Base-by-base conservation (phyloP, 768 basidiomycete species). In the Thelephora ganbajun region DNA sequence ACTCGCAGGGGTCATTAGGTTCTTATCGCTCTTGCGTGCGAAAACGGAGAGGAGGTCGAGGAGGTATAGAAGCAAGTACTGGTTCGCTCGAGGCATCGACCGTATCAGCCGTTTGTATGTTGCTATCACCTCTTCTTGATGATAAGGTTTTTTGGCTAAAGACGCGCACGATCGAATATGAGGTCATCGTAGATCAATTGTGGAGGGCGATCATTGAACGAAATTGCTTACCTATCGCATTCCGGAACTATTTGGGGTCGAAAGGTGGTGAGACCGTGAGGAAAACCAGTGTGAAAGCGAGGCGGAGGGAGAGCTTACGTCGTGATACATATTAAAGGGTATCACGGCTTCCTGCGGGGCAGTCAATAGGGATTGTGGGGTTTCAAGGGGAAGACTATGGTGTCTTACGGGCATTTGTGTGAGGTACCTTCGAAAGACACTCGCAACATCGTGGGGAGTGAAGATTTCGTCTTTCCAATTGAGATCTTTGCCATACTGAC, bases 371-470 rank as follows among this genome's bases (percentile, higher is more conserved):
- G 33, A 37, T 54, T 52, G 18, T 22, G 49, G 47, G 43, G 23
- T 18, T 19, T 19, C 33, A 33, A 48, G 46, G 50, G 16, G 77
- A 30, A 4, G 4, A 30, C 26, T 4, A 9, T 30, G 26, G 4
- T 30, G 26, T 4, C 87, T 62, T 57, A 93, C 93, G 30, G 96
- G 92, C 85, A 98, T 90, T 60, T 87, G 85, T 0, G 93, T 98
- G 44, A 99, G 77, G 64, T 90, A 99, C 68, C 94, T 69, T 50
- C 94, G 76, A 59, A 98, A 91, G 47, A 99, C 91, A 56, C 88
- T 96, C 16, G 94, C 94, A 45, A 96, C 91, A 61, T 99, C 94
- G 61, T 99, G 94, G 12, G 90, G 77, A n/a, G 84, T 94, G 61
- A 83, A 97, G 16, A 74, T 69, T 57, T 86, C 81, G 50, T 76